Conservation (phyloP, 2,329 filamentous ascomycete species). For the Emergomyces africanus region DNA sequence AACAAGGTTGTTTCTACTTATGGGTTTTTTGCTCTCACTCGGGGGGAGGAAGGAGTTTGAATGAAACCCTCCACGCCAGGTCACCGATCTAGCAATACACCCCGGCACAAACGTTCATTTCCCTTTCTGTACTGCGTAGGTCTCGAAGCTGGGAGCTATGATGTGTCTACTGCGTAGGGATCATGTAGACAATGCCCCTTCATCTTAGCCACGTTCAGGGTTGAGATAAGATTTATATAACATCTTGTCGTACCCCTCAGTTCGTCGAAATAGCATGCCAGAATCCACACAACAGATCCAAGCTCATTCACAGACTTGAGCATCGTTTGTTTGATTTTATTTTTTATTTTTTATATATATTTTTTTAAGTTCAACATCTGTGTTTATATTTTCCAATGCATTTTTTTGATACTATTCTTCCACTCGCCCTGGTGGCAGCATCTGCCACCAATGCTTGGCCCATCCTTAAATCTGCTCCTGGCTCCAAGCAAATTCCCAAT, state of each 20-base stretch:
- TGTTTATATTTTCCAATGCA: slow-evolving; percentile 5
- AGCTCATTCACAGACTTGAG: background rate
- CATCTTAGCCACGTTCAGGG: background rate
- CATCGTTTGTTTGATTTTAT: background rate
- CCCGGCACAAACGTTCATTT: background rate
- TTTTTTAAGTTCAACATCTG: background rate
- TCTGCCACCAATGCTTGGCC: slow-evolving; percentile 7
- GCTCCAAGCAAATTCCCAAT: background rate
- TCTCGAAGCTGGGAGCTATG: background rate
- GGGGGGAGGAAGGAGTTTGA: no score
- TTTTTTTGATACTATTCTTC: slow-evolving; percentile 5
- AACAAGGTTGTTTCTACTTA: no score
- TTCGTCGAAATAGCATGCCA: background rate
- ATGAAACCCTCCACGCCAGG: no score
- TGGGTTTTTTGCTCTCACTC: no score
- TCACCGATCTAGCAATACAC: background rate
- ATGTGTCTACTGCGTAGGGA: background rate
- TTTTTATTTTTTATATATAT: background rate
- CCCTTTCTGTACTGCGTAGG: background rate
- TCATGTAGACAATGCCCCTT: no score
- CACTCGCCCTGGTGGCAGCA: slow-evolving; percentile 7
- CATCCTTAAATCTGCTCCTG: background rate
- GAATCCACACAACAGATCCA: background rate
- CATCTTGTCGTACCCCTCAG: background rate
- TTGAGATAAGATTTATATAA: background rate